phyloP scores from a whole-genome alignment of 768 basidiomycete genomes.

The Russula virescens region DNA sequence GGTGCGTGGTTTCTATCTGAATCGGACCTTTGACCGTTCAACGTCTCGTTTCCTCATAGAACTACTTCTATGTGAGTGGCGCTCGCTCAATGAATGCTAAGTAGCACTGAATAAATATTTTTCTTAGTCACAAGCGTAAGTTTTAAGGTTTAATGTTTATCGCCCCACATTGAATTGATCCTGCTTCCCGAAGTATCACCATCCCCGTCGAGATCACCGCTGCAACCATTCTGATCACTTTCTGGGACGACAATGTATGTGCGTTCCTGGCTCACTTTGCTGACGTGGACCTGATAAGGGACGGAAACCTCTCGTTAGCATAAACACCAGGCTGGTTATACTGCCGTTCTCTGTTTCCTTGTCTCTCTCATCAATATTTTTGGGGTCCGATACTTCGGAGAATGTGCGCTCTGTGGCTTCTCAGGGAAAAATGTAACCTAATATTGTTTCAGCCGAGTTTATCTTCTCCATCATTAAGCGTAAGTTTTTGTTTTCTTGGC shows the following conservation, averaged over 20 bases:
- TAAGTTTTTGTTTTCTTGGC: conserved; percentile 31
- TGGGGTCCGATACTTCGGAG: conserved; percentile 67
- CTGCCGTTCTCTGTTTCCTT: conserved; percentile 50
- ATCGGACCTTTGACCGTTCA: background rate
- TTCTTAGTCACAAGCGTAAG: conserved; percentile 32
- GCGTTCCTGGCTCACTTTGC: background rate
- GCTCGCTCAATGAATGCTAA: background rate
- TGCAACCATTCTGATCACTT: conserved; percentile 59
- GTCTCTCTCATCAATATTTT: conserved; percentile 61
- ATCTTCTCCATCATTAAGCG: conserved; percentile 60
- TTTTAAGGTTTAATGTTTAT: no score
- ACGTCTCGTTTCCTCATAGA: conserved; percentile 29
- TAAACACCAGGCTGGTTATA: conserved; percentile 50
- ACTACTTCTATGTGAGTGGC: conserved; percentile 48
- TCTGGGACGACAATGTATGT: conserved; percentile 62
- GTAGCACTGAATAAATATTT: conserved; percentile 1
- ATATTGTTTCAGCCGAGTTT: conserved; percentile 45
- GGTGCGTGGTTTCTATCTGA: conserved; percentile 23
- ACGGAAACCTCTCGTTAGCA: conserved; percentile 30
- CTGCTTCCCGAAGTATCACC: conserved; percentile 36
- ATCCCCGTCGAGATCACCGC: conserved; percentile 71
- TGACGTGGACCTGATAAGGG: background rate
- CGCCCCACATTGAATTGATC: background rate
- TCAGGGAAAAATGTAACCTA: background rate
- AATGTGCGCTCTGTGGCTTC: conserved; percentile 32